Base-by-base conservation (phyloP, 164 flowering plant genomes). In the Malania oleifera region DNA sequence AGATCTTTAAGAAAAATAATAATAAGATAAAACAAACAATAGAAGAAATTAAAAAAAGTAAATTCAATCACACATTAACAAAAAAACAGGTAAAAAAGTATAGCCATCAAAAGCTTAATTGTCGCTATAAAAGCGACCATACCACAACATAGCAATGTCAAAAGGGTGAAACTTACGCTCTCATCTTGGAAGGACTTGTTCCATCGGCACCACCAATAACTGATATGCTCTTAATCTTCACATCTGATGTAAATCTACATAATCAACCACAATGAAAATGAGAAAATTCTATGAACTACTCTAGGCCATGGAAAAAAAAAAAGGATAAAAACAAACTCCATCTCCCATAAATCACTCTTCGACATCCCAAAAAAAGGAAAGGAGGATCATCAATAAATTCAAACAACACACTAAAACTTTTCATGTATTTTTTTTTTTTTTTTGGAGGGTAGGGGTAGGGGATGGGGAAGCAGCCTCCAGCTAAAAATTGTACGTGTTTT, bases 101-200 rank as follows among this genome's bases (percentile, higher is more conserved):
- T 15, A 15, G 14, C 17, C 4, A 14, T 15, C n/a, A 15, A 40
- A 40, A 40, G 17, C n/a, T 40, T 40, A 40, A 40, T 14, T 11
- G 5, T 40, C 4, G 22, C 1, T 6, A 44, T 44, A 44, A 19
- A 18, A 44, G 22, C 17, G 47, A 44, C 6, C 23, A 19, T 26
- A n/a, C 18, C 8, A 44, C 25, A 24, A 44, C 43, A 40, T 24
- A 19, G 47, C 46, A 41, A 56, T 25, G 19, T 9, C 7, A 11
- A 46, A 37, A 56, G 43, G 22, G 28, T 39, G n/a, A 20, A 44
- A 73, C 96, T 72, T 75, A 89, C 96, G 74, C 98, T 77, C 98
- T 89, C 98, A 92, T 85, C 74, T 86, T 92, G 23, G 90, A 78
- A 69, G 98, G 98, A 67, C 96, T 89, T 52, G 86, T 85, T 65